These are phyloP conservation scores for Pseudohalonectria lignicola DNA, from an alignment of 2,329 filamentous ascomycete genomes.

Conservation along the genomic window DNA sequence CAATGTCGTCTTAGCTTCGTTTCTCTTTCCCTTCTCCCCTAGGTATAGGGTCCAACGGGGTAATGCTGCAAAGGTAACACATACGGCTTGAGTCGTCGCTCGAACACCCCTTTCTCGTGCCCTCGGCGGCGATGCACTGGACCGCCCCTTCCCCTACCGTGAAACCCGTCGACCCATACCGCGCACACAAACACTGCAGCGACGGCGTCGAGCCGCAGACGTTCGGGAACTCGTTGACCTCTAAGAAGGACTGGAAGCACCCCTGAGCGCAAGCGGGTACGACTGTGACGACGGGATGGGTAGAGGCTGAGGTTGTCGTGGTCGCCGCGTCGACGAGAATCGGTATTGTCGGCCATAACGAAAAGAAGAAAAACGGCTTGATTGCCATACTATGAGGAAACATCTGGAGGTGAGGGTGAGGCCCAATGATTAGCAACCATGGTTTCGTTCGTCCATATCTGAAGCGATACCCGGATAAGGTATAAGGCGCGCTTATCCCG, in stretches of 20 bases:
- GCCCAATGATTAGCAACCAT: too few species aligned
- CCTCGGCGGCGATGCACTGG: conserved; percentile 51
- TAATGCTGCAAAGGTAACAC: too few species aligned
- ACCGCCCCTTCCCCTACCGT: conserved; percentile 63
- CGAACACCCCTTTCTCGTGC: conserved; percentile 37
- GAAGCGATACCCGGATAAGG: too few species aligned
- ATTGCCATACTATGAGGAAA: conserved; percentile 30
- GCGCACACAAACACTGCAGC: conserved; percentile 53
- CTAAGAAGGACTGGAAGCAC: conserved; percentile 54
- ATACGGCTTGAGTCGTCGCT: conserved; percentile 29
- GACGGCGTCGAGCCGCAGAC: conserved; percentile 38
- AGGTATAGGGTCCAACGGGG: too few species aligned
- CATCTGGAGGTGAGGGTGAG: conserved; percentile 20
- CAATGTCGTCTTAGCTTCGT: neutral
- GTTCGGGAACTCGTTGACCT: conserved; percentile 41
- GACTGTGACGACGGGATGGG: conserved; percentile 16
- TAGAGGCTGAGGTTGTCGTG: conserved; percentile 11
- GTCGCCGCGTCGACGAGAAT: conserved; percentile 7
- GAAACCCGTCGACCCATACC: conserved; percentile 46
- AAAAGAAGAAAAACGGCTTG: conserved; percentile 18
- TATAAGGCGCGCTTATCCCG: neutral
- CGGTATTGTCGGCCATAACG: conserved; percentile 17
- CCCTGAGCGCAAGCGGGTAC: conserved; percentile 47
- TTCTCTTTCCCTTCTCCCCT: neutral
- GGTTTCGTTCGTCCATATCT: neutral